A percentile compares a stretch with the other conserved stretches of the same genome.
Conservation (phyloP, 202 grass and related monocot species). For the Schoenoplectus tabernaemontani region DNA sequence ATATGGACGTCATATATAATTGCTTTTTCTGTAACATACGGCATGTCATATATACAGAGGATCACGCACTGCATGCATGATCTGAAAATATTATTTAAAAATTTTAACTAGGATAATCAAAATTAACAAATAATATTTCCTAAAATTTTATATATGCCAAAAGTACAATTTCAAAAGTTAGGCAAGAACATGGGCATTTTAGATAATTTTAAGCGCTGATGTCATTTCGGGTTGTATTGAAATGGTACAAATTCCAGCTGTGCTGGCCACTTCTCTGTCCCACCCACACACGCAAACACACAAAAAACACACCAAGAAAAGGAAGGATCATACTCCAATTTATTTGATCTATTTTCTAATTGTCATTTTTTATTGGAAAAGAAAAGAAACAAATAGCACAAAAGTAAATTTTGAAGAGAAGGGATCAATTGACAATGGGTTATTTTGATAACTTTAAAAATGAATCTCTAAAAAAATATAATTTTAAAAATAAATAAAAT, state of each 20-base stretch:
- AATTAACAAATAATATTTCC: not conserved
- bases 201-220: not conserved
- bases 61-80: no score
- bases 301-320: not conserved
- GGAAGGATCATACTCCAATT: not conserved
- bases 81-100: no score
- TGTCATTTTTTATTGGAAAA: not conserved
- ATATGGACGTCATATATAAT: no score
- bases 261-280: not conserved
- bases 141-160: not conserved
- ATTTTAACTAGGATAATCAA: no score
- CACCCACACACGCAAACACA: not conserved
- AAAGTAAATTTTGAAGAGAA: no score
- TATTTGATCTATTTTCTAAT: not conserved
- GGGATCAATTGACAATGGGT: no score
- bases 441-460: no score
- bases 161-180: not conserved
- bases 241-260: not conserved
- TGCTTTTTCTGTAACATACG: no score
- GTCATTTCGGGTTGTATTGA: not conserved
- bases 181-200: not conserved
- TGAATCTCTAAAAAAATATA: constrained; percentile 13
- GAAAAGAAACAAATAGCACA: not conserved
- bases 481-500: no score
- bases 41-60: no score